Evolutionary conservation across 2,329 filamentous ascomycete genomes (phyloP).

Genomic region (Fusarium kyushuense): DNA sequence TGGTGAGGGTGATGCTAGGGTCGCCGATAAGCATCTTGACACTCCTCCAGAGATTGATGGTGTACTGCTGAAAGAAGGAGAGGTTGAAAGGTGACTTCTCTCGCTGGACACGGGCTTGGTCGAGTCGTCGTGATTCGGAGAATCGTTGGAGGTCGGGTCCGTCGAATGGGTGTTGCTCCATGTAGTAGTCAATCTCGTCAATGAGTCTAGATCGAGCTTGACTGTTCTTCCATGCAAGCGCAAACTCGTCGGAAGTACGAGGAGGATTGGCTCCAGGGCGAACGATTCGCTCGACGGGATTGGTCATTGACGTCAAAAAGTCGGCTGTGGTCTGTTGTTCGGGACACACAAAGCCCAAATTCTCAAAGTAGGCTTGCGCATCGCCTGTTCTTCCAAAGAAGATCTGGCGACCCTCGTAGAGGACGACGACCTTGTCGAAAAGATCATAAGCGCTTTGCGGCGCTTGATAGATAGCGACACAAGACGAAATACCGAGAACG

Average conservation of each 20-base stretch:
- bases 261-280: slow-evolving; percentile 50
- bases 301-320: slow-evolving; percentile 70
- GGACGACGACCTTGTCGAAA: slow-evolving; percentile 76
- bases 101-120: slow-evolving; percentile 34
- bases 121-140: slow-evolving; percentile 23
- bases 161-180: slow-evolving; percentile 39
- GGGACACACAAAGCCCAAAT: slow-evolving; percentile 67
- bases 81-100: slow-evolving; percentile 35
- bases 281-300: slow-evolving; percentile 50
- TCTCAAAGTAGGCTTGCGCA: slow-evolving; percentile 45
- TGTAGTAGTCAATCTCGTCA: slow-evolving; percentile 50
- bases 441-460: slow-evolving; percentile 55
- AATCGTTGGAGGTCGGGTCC: slow-evolving; percentile 42
- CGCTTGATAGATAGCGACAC: slow-evolving; percentile 74
- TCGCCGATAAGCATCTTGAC: slow-evolving; percentile 31
- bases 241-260: slow-evolving; percentile 53
- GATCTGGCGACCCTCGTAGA: slow-evolving; percentile 76
- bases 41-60: slow-evolving; percentile 26
- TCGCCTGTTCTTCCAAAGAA: slow-evolving; percentile 52
- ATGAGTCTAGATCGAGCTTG: slow-evolving; percentile 42
- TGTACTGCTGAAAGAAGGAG: slow-evolving; percentile 27
- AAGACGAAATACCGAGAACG: slow-evolving; percentile 67
- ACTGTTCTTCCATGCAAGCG: slow-evolving; percentile 49
- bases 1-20: slow-evolving; percentile 30
- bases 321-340: slow-evolving; percentile 73